These are phyloP conservation scores for Panellus pusillus DNA, from an alignment of 768 basidiomycete species.

Conservation along the genomic window DNA sequence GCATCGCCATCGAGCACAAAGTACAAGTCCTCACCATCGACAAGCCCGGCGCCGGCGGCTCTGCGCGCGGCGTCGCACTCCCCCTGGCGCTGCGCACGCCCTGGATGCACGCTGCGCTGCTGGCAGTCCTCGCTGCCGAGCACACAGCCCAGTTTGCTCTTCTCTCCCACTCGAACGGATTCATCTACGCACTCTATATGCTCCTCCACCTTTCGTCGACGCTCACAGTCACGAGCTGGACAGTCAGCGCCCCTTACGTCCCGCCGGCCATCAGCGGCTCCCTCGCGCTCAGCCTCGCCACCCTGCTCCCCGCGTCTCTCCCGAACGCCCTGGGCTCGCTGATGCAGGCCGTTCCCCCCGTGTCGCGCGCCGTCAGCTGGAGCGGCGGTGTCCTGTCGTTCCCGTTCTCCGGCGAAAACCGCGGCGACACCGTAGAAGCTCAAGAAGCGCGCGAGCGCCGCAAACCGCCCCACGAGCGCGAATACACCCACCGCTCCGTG, in stretches of 20 bases:
- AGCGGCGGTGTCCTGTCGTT: conserved; percentile 11
- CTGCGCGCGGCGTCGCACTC: neutral
- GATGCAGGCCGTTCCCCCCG: conserved; percentile 8
- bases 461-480: conserved; percentile 9
- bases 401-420: neutral
- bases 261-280: conserved; percentile 13
- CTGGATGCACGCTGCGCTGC: conserved; percentile 18
- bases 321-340: conserved; percentile 15
- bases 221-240: conserved; percentile 10
- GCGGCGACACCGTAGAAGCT: neutral
- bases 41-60: conserved; percentile 11
- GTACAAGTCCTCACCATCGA: conserved; percentile 18
- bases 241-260: conserved; percentile 13
- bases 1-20: conserved; percentile 12
- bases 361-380: conserved; percentile 6
- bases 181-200: conserved; percentile 19
- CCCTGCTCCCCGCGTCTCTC: conserved; percentile 9
- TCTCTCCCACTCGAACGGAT: conserved; percentile 19
- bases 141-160: conserved; percentile 12
- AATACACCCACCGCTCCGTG: conserved; percentile 12
- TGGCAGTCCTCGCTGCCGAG: conserved; percentile 15
- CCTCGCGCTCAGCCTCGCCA: conserved; percentile 7
- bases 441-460: neutral
- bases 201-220: conserved; percentile 13
- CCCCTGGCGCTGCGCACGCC: conserved; percentile 13